phyloP scores from a whole-genome alignment of 257 asterid genomes.

The Voacanga thouarsii region DNA sequence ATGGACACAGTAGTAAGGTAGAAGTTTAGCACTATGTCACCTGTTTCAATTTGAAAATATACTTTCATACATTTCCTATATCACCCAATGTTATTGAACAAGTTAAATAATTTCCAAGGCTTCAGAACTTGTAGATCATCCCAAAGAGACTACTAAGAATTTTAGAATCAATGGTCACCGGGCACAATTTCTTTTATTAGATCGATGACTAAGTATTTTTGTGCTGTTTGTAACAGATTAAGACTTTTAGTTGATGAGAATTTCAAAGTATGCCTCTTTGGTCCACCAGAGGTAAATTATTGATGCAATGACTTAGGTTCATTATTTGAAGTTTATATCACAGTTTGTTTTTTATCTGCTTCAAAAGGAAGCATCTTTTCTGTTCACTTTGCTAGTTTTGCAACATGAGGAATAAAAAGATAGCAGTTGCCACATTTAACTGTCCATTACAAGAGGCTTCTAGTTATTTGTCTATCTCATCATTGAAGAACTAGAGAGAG shows the following conservation, averaged over 20 bases:
- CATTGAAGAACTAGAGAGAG: not conserved
- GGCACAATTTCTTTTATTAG: constrained; percentile 95
- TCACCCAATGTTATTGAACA: constrained; percentile 44
- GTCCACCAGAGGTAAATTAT: constrained; percentile 80
- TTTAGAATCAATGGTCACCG: constrained; percentile 76
- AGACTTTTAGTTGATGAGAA: constrained; percentile 94
- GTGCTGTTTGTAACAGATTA: constrained; percentile 95
- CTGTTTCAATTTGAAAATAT: constrained; percentile 15
- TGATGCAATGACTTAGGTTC: not conserved
- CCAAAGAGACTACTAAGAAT: constrained; percentile 93
- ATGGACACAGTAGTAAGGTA: constrained; percentile 91
- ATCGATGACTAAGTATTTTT: constrained; percentile 96
- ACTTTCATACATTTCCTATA: constrained; percentile 27
- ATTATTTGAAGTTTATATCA: not conserved
- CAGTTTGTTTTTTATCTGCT: no score
- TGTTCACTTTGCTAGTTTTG: not conserved
- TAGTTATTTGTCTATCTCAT: not conserved
- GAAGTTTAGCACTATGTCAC: constrained; percentile 26
- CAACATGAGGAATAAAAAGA: not conserved
- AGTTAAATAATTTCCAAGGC: constrained; percentile 66
- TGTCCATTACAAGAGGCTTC: not conserved
- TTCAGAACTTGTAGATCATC: constrained; percentile 74
- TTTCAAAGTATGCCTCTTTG: constrained; percentile 98
- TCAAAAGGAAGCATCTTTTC: not conserved
- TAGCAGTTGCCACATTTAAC: not conserved